Percentiles rank a stretch among this genome's conserved stretches.
phyloP scores from a whole-genome alignment of 306 rosid genomes.

The Prunus campanulata region DNA sequence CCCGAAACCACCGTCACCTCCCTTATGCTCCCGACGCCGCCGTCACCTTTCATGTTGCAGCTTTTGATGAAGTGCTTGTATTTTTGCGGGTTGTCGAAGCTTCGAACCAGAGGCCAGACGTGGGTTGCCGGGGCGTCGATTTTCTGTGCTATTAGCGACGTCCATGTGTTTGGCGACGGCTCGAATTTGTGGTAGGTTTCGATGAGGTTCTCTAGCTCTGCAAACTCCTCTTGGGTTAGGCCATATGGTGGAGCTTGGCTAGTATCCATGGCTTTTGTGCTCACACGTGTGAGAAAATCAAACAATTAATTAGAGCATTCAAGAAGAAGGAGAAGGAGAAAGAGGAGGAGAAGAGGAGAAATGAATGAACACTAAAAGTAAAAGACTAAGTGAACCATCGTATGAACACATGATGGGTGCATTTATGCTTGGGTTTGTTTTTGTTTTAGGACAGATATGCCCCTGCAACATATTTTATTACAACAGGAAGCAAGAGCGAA shows the following conservation, averaged over 20 bases:
- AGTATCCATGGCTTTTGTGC: slow-evolving; percentile 21
- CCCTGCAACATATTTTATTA: slow-evolving; percentile 12
- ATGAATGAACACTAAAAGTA: neutral
- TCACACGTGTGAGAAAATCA: neutral
- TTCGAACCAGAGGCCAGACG: slow-evolving; percentile 64
- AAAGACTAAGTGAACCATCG: slow-evolving; percentile 10
- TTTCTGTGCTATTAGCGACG: slow-evolving; percentile 61
- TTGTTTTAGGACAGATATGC: slow-evolving; percentile 31
- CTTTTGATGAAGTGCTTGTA: slow-evolving; percentile 91
- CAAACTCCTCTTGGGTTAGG: slow-evolving; percentile 51
- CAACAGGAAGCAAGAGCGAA: too few relatives aligned
- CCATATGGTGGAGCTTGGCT: slow-evolving; percentile 34
- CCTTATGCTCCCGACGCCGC: slow-evolving; percentile 72
- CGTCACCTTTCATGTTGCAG: slow-evolving; percentile 72
- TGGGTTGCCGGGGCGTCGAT: slow-evolving; percentile 60
- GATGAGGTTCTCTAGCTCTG: slow-evolving; percentile 49
- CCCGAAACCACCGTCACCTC: slow-evolving; percentile 87
- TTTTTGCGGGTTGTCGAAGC: slow-evolving; percentile 70
- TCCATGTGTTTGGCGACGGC: slow-evolving; percentile 46
- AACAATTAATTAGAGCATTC: neutral
- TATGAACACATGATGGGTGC: slow-evolving; percentile 15
- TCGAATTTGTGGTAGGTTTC: slow-evolving; percentile 55
- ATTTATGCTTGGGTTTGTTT: neutral
- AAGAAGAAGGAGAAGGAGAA: neutral
- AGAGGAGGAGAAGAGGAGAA: neutral